Evolutionary conservation across 768 basidiomycete species (phyloP), one percentile per base, ranked within the genome.

Genomic region (Pisolithus albus): DNA sequence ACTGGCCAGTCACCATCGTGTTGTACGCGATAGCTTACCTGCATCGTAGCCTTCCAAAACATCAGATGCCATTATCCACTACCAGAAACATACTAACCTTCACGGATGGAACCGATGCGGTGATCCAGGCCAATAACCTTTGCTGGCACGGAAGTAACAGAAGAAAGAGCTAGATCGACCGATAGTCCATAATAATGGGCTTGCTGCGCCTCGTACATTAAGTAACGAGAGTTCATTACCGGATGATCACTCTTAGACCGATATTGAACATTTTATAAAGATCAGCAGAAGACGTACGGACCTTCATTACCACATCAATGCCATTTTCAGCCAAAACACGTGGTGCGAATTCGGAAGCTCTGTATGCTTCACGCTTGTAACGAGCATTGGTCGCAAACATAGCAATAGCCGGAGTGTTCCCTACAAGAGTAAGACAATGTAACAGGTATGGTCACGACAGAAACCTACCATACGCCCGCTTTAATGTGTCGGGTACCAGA

Each of bases 401-500:
- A 2, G 92, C 91, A 38, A 84, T 72, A 2, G 86, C 82, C 0
- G 92, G 91, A 10, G 82, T 73, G 6, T 70, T 71, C 23, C 79
- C 75, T 45, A n/a, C n/a, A 16, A 2, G n/a, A 4, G n/a, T 76
- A 34, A 24, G 23, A 44, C 40, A 55, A 2, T 39, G 37, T 50
- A 46, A 18, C 34, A 34, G 11, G 34, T 34, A 7, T 36, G 4
- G 2, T 26, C 26, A 44, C 3, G 19, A 38, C 38, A 7, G 16
- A 47, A 39, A 49, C 57, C 19, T 55, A 67, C 67, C 63, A 51
- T 76, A 93, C 54, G 84, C 81, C 64, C 78, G 72, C 67, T 92
- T 94, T 54, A 97, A 70, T 4, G 86, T 69, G 21, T 82, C 81
- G 1, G 92, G 89, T 21, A 93, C 86, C n/a, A 96, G 77, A 69